Evolutionary conservation across 257 asterid genomes (phyloP).

Genomic region (Avicennia marina): DNA sequence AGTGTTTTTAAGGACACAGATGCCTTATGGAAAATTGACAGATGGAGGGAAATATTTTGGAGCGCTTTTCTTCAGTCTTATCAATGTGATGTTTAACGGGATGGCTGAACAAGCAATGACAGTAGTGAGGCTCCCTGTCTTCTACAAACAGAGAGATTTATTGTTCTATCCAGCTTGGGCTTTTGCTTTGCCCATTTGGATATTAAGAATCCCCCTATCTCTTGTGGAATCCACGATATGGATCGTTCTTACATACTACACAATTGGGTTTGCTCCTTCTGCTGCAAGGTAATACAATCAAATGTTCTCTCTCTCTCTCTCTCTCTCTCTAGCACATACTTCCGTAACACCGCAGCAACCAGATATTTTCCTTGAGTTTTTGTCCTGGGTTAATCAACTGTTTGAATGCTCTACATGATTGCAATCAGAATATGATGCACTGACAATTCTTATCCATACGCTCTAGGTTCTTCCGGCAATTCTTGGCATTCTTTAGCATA

Average conservation of each 20-base stretch:
- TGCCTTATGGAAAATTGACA: constrained; percentile 17
- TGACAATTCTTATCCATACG: no score
- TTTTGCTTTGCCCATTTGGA: constrained; percentile 23
- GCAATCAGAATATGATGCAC: no score
- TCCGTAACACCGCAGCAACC: no score
- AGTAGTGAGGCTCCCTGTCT: constrained; percentile 26
- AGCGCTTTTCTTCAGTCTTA: constrained; percentile 24
- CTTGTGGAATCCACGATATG: constrained; percentile 21
- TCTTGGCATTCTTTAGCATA: constrained; percentile 34
- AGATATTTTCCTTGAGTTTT: no score
- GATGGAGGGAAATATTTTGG: constrained; percentile 23
- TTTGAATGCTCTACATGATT: no score
- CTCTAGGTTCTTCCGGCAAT: constrained; percentile 49
- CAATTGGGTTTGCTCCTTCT: no score
- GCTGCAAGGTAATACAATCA: no score
- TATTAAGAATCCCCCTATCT: constrained; percentile 27
- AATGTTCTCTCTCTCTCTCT: no score
- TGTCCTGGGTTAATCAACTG: no score
- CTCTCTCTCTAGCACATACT: no score
- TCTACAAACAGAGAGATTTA: constrained; percentile 30
- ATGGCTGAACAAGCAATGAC: constrained; percentile 24
- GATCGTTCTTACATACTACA: constrained; percentile 26
- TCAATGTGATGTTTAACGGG: constrained; percentile 24
- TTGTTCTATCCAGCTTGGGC: constrained; percentile 32
- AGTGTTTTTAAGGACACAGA: constrained; percentile 22